Conservation (phyloP, 2,329 filamentous ascomycete genomes). For the Neodidymelliopsis sp. region DNA sequence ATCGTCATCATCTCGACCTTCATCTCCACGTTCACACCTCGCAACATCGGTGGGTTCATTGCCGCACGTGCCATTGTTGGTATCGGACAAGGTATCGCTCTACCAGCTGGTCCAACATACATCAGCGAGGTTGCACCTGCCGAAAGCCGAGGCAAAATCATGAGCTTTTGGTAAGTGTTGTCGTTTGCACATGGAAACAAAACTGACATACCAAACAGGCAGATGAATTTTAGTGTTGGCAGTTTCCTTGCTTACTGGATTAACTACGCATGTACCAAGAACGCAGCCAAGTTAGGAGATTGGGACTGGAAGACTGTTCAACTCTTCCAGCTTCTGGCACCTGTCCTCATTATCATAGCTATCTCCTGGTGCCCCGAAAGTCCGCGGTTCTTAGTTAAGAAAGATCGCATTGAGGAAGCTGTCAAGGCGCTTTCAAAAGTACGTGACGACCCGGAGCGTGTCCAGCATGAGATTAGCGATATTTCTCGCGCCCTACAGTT, state of each 20-base stretch:
- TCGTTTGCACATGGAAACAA: background rate
- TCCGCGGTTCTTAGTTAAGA: slow-evolving; percentile 54
- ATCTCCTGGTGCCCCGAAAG: slow-evolving; percentile 60
- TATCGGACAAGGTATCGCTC: slow-evolving; percentile 2
- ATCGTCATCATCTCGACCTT: slow-evolving; percentile 4
- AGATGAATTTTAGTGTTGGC: slow-evolving; percentile 55
- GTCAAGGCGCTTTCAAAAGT: slow-evolving; percentile 62
- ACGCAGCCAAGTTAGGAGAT: slow-evolving; percentile 62
- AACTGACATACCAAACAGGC: background rate
- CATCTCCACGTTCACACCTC: slow-evolving; percentile 6
- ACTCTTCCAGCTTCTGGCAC: slow-evolving; percentile 71
- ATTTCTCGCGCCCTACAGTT: slow-evolving; percentile 72
- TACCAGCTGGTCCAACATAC: slow-evolving; percentile 66
- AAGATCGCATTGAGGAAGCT: slow-evolving; percentile 64
- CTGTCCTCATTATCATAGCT: slow-evolving; percentile 63
- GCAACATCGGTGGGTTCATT: slow-evolving; percentile 2
- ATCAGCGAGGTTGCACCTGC: slow-evolving; percentile 69
- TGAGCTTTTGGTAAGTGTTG: slow-evolving; percentile 72
- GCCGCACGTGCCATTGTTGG: slow-evolving; percentile 2
- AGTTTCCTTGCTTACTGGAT: slow-evolving; percentile 69
- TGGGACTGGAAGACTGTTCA: slow-evolving; percentile 75
- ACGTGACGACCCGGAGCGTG: slow-evolving; percentile 66
- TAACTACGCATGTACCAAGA: slow-evolving; percentile 65
- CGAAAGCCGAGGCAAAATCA: slow-evolving; percentile 67
- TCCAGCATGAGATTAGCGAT: slow-evolving; percentile 67